Evolutionary conservation across 129 eudicot species (phyloP).

Genomic region (Saussurea involucrata): DNA sequence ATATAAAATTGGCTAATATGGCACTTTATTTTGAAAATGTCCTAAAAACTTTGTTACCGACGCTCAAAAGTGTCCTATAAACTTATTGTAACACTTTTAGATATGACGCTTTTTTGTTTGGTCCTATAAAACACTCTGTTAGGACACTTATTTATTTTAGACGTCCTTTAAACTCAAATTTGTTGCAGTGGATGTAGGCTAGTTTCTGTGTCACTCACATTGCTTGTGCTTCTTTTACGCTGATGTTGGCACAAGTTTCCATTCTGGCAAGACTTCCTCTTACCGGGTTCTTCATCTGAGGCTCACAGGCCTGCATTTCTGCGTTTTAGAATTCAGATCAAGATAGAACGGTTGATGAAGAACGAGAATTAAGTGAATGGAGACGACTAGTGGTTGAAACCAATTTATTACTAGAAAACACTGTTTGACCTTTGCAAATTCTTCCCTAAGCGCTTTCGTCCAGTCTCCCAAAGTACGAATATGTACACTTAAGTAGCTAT

Average conservation of each 20-base stretch:
- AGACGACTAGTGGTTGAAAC: not conserved
- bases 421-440: conserved; percentile 64
- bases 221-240: conserved; percentile 25
- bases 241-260: conserved; percentile 17
- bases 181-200: too few relatives aligned
- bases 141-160: too few relatives aligned
- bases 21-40: too few relatives aligned
- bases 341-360: conserved; percentile 24
- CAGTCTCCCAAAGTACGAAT: conserved; percentile 95
- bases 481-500: conserved; percentile 78
- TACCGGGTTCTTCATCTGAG: conserved; percentile 26
- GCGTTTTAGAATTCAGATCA: conserved; percentile 33
- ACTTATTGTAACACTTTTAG: too few relatives aligned
- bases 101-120: too few relatives aligned
- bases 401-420: conserved; percentile 11
- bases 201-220: conserved; percentile 26
- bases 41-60: too few relatives aligned
- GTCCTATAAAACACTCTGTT: too few relatives aligned
- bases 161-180: too few relatives aligned
- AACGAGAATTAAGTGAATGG: not conserved
- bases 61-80: too few relatives aligned
- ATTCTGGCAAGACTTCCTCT: conserved; percentile 37
- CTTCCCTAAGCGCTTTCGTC: conserved; percentile 72
- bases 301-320: conserved; percentile 62
- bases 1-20: too few relatives aligned